Base-by-base conservation (phyloP, 192 early-diverging fungal genomes). In the Rhizophagus clarus region DNA sequence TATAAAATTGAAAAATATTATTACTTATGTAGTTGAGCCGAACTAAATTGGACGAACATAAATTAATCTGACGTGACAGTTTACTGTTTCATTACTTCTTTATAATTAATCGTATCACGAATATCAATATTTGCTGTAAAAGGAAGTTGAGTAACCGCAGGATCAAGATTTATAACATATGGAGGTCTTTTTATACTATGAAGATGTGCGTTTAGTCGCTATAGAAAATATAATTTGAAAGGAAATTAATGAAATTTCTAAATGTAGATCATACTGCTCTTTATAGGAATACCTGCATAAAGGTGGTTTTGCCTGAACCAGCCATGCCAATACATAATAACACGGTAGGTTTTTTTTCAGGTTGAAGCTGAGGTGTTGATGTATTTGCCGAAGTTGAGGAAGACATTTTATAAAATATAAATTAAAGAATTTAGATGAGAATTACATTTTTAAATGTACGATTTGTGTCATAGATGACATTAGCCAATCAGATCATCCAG, bases 51-150 rank as follows among this genome's bases (percentile, higher is more conserved):
- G 26, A 26, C 24, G 8, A 56, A 61, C 62, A 47, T 24, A 11
- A n/a, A 7, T 62, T 8, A 45, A 70, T 45, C 17, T 11, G 8
- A 3, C 24, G 32, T 37, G 11, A 47, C 10, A 73, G 77, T 85
- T 83, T 90, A 95, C 92, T 98, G 96, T 80, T 94, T 93, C 97
- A 99, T 99, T 51, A 99, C 97, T 82, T 98, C 93, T 87, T 97
- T 97, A 89, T 98, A 99, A 88, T 99, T 96, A 31, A 99, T 93
- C 5, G 97, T 97, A 85, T 99, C 97, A 28, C 97, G 89, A 79
- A 99, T 97, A 83, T 99, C 97, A 76, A 99, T 96, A 83, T 99
- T 97, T 61, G 96, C 94, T n/a, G 91, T 89, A 83, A 94, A 99
- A 11, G 96, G 96, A 31, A 99, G 87, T 66, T 92, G 84, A 1